A percentile compares a stretch with the other conserved stretches of the same genome.
These are phyloP conservation scores for Puccinia polysora DNA, from an alignment of 1,284 basidiomycete species.

Conservation along the genomic window DNA sequence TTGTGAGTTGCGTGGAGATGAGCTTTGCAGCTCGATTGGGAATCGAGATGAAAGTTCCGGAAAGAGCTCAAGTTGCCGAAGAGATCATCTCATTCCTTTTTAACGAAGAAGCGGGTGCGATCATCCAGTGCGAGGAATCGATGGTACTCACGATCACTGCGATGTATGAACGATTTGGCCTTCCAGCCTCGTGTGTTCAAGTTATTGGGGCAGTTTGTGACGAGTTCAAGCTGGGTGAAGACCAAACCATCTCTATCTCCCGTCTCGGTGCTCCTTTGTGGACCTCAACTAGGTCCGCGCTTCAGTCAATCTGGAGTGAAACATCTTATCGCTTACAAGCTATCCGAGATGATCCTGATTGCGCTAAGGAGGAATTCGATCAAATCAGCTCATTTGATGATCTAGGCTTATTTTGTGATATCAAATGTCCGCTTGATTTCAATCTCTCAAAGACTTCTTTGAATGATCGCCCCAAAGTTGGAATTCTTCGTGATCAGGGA, in stretches of 20 bases:
- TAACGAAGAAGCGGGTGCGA: slow-evolving; percentile 93
- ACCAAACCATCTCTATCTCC: slow-evolving; percentile 65
- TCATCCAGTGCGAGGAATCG: slow-evolving; percentile 75
- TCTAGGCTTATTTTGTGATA: slow-evolving; percentile 70
- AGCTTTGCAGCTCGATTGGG: slow-evolving; percentile 85
- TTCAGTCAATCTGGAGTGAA: slow-evolving; percentile 87
- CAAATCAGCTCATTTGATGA: slow-evolving; percentile 66
- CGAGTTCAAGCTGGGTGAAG: slow-evolving; percentile 57
- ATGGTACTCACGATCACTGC: slow-evolving; percentile 47
- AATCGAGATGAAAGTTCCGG: slow-evolving; percentile 62
- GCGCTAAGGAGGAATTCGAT: slow-evolving; percentile 75
- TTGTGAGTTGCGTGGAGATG: slow-evolving; percentile 93
- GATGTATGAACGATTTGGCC: slow-evolving; percentile 14
- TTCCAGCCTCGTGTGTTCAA: slow-evolving; percentile 23
- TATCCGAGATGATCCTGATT: slow-evolving; percentile 74
- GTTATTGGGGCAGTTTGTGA: slow-evolving; percentile 27
- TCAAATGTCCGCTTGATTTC: slow-evolving; percentile 61
- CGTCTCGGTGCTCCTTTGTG: slow-evolving; percentile 61
- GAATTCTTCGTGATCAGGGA: slow-evolving; percentile 93
- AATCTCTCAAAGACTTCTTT: slow-evolving; percentile 48
- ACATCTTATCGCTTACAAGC: slow-evolving; percentile 89
- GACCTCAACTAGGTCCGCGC: slow-evolving; percentile 62
- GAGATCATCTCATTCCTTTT: slow-evolving; percentile 68
- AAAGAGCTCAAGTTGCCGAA: slow-evolving; percentile 53
- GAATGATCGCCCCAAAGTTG: slow-evolving; percentile 71